A percentile compares a stretch with the other conserved stretches of the same genome.
phyloP scores from a whole-genome alignment of 495 filamentous ascomycete species.

The Arthonia radiata region DNA sequence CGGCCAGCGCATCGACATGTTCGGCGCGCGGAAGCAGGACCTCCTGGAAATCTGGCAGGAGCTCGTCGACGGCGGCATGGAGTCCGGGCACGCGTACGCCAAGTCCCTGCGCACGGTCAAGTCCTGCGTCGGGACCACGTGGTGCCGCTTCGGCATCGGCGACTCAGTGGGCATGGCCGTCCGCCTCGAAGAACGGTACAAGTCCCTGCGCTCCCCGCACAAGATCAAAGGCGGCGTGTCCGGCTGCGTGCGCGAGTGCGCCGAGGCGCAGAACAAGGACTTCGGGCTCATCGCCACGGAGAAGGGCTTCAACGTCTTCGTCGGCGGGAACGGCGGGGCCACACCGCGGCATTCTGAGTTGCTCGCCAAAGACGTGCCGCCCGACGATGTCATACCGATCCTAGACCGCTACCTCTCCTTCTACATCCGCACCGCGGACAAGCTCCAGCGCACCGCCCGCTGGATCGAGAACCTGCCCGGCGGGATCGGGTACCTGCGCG shows the following conservation, averaged over 20 bases:
- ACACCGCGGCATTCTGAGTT: slow-evolving; percentile 68
- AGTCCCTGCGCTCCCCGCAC: slow-evolving; percentile 71
- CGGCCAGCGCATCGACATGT: slow-evolving; percentile 89
- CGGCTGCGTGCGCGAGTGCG: slow-evolving; percentile 83
- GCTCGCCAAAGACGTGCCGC: slow-evolving; percentile 74
- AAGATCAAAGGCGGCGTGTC: slow-evolving; percentile 89
- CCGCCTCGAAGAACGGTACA: slow-evolving; percentile 78
- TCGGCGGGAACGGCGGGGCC: slow-evolving; percentile 79
- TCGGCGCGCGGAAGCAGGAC: slow-evolving; percentile 81
- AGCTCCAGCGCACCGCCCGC: slow-evolving; percentile 75
- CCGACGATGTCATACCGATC: slow-evolving; percentile 64
- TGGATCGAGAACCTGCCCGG: slow-evolving; percentile 81
- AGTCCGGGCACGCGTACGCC: slow-evolving; percentile 84
- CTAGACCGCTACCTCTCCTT: slow-evolving; percentile 86
- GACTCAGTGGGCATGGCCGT: slow-evolving; percentile 97
- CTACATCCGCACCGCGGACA: slow-evolving; percentile 92
- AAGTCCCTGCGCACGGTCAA: slow-evolving; percentile 84
- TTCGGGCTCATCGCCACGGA: slow-evolving; percentile 90
- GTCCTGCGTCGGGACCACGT: slow-evolving; percentile 83
- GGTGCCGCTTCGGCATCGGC: slow-evolving; percentile 82
- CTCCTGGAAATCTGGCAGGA: slow-evolving; percentile 70
- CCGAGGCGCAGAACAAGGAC: slow-evolving; percentile 89
- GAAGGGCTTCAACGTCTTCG: slow-evolving; percentile 88
- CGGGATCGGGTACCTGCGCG: slow-evolving; percentile 60
- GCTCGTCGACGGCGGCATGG: slow-evolving; percentile 77